A percentile compares a stretch with the other conserved stretches of the same genome.
These are phyloP conservation scores for Geosmithia morbida DNA, from an alignment of 2,329 filamentous ascomycete species.

Conservation along the genomic window DNA sequence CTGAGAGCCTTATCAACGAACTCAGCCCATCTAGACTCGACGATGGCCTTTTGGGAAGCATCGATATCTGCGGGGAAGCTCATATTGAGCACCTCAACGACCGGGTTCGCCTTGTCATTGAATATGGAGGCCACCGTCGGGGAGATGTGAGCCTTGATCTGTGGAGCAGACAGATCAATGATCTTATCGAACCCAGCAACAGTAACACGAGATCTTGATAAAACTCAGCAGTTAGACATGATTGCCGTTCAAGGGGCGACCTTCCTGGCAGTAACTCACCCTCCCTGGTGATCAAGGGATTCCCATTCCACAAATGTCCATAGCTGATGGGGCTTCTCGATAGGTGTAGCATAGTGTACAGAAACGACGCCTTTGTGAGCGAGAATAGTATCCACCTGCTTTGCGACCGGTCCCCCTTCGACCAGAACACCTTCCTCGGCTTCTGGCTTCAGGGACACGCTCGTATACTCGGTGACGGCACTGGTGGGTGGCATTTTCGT, in stretches of 20 bases:
- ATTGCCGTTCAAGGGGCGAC: no score
- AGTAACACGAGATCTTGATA: background rate
- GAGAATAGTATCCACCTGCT: background rate
- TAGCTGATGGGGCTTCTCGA: slow-evolving; percentile 9
- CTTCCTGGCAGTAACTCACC: slow-evolving; percentile 4
- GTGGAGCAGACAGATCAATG: background rate
- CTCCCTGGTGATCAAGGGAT: slow-evolving; percentile 6
- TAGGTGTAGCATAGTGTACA: slow-evolving; percentile 1
- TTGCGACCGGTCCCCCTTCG: background rate
- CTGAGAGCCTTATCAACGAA: slow-evolving; percentile 5
- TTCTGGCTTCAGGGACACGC: background rate
- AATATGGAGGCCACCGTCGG: slow-evolving; percentile 2
- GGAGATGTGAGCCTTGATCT: background rate
- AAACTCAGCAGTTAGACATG: background rate
- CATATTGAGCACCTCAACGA: slow-evolving; percentile 4
- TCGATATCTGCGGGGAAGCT: slow-evolving; percentile 5
- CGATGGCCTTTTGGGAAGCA: background rate
- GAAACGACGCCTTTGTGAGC: background rate
- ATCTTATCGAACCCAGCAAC: background rate
- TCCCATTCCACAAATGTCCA: slow-evolving; percentile 14
- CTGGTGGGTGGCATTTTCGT: background rate
- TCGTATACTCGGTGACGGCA: background rate
- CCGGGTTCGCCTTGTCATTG: slow-evolving; percentile 1
- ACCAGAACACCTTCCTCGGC: background rate
- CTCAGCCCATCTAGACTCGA: background rate